Evolutionary conservation across 257 asterid genomes (phyloP).

Genomic region (Leptodermis oblonga): DNA sequence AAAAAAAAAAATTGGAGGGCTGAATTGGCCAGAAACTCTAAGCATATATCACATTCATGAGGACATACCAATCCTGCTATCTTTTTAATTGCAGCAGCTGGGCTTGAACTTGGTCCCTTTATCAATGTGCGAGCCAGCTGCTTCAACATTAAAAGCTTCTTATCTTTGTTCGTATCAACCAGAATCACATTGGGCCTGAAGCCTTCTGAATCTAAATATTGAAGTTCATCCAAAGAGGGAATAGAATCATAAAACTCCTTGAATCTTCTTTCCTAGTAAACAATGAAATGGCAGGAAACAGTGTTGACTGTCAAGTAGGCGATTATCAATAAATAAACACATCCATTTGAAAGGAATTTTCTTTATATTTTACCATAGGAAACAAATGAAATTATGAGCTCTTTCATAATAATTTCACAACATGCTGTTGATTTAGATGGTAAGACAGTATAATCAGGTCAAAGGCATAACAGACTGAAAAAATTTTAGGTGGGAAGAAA

Average conservation of each 20-base stretch:
- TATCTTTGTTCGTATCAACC: conserved; percentile 79
- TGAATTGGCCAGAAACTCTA: background rate
- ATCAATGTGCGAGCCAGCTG: conserved; percentile 74
- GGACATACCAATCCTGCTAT: conserved; percentile 83
- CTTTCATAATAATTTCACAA: background rate
- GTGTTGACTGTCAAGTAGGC: conserved; percentile 4
- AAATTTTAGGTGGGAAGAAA: background rate
- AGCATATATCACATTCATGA: background rate
- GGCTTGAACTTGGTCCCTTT: conserved; percentile 72
- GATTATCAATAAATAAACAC: background rate
- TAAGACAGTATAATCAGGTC: background rate
- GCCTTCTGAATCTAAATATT: conserved; percentile 71
- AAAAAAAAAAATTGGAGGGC: background rate
- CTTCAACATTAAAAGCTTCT: conserved; percentile 89
- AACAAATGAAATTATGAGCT: background rate
- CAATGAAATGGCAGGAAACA: conserved; percentile 21
- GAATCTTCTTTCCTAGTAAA: conserved; percentile 85
- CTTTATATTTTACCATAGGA: background rate
- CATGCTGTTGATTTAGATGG: background rate
- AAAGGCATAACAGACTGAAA: background rate
- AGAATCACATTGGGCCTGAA: conserved; percentile 71
- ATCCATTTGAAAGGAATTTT: background rate
- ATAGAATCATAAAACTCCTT: conserved; percentile 77
- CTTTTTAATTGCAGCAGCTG: conserved; percentile 69
- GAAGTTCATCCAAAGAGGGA: conserved; percentile 81